phyloP scores from a whole-genome alignment of 179 eudicot species.

The Silene vulgaris region DNA sequence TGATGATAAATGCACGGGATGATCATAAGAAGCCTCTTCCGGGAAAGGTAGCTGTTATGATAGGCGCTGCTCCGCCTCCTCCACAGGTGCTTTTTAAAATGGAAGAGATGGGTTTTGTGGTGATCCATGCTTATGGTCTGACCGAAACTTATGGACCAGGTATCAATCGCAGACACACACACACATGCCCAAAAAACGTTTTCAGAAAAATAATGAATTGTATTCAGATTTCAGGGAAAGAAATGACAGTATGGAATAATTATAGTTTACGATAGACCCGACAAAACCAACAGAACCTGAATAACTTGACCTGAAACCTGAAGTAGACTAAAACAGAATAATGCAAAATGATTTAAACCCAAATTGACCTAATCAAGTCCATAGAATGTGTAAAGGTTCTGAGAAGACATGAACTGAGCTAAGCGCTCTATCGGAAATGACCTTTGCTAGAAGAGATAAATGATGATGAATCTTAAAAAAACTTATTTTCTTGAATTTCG shows the following conservation, averaged over 20 bases:
- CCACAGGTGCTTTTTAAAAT: constrained; percentile 49
- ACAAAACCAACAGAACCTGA: no score
- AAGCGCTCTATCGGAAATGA: neutral
- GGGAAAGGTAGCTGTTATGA: constrained; percentile 46
- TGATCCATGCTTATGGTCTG: constrained; percentile 62
- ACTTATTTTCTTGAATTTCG: neutral
- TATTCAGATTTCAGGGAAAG: neutral
- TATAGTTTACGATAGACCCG: neutral
- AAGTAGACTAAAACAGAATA: no score
- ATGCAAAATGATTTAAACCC: no score
- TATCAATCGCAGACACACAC: constrained; percentile 18
- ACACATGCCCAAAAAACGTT: neutral
- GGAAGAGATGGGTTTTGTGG: constrained; percentile 58
- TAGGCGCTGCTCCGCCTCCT: constrained; percentile 81
- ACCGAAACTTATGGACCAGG: constrained; percentile 84
- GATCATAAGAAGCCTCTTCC: constrained; percentile 41
- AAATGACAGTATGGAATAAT: neutral
- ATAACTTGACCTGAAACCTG: no score
- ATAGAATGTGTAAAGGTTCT: neutral
- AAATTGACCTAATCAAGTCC: neutral
- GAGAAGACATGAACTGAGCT: neutral
- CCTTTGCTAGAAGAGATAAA: no score
- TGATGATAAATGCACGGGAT: constrained; percentile 43
- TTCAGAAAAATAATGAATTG: neutral
- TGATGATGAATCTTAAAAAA: neutral